Evolutionary conservation across 1,284 basidiomycete species (phyloP).

Genomic region (Marasmius fiardii): DNA sequence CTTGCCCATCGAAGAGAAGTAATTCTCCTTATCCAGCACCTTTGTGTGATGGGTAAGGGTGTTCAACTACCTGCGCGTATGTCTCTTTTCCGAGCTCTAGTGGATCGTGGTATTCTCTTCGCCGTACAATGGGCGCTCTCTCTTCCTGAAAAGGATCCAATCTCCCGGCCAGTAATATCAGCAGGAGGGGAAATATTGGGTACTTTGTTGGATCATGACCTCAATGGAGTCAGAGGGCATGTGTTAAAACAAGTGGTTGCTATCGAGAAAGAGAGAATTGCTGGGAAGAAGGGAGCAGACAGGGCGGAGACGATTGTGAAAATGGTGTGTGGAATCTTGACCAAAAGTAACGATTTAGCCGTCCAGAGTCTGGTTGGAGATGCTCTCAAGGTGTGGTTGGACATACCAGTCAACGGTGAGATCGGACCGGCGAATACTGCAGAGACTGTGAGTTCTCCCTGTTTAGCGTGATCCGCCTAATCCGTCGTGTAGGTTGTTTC

Average conservation of each 20-base stretch:
- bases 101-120: slow-evolving; percentile 86
- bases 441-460: slow-evolving; percentile 30
- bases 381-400: slow-evolving; percentile 82
- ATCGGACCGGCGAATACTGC: slow-evolving; percentile 27
- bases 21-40: slow-evolving; percentile 86
- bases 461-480: neutral
- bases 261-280: slow-evolving; percentile 56
- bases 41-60: slow-evolving; percentile 95
- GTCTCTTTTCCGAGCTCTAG: slow-evolving; percentile 84
- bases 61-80: slow-evolving; percentile 88
- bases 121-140: slow-evolving; percentile 90
- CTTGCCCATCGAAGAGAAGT: slow-evolving; percentile 65
- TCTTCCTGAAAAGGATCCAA: slow-evolving; percentile 44
- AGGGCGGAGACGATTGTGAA: slow-evolving; percentile 74
- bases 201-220: slow-evolving; percentile 88
- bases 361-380: slow-evolving; percentile 92
- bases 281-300: slow-evolving; percentile 51
- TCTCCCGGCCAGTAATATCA: slow-evolving; percentile 58
- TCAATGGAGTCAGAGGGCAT: slow-evolving; percentile 83
- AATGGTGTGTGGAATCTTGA: slow-evolving; percentile 76
- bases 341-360: slow-evolving; percentile 78
- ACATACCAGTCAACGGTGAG: slow-evolving; percentile 47
- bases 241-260: slow-evolving; percentile 77
- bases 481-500: neutral
- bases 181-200: slow-evolving; percentile 88